Evolutionary conservation across 192 early-diverging fungal species (phyloP).

Genomic region (Linnemannia hyalina): DNA sequence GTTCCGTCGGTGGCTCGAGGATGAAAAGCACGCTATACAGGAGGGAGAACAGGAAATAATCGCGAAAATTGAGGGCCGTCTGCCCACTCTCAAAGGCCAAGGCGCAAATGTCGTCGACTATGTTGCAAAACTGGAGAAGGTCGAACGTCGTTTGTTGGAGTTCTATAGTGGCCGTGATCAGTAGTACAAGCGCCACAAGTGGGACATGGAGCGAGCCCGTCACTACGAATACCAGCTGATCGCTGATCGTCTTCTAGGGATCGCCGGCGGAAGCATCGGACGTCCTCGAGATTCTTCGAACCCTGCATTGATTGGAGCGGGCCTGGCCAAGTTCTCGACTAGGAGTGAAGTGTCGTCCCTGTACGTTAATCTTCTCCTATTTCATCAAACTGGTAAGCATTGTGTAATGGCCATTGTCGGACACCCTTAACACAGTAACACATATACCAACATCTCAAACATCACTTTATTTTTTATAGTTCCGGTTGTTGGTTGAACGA

Average conservation of each 20-base stretch:
- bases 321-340: no score
- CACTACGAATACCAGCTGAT: slow-evolving; percentile 25
- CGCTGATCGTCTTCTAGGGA: slow-evolving; percentile 9
- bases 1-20: slow-evolving; percentile 20
- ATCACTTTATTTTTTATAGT: no score
- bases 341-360: background rate
- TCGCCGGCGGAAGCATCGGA: slow-evolving; percentile 11
- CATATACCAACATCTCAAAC: no score
- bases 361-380: background rate
- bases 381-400: no score
- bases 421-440: no score
- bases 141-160: background rate
- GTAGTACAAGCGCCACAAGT: slow-evolving; percentile 7
- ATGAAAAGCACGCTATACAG: background rate
- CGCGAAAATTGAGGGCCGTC: slow-evolving; percentile 12
- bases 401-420: no score
- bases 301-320: no score
- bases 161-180: slow-evolving; percentile 16
- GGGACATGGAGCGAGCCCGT: background rate
- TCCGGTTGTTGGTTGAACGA: no score
- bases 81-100: slow-evolving; percentile 24
- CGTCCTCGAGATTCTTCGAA: background rate
- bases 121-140: background rate
- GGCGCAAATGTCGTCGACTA: slow-evolving; percentile 4
- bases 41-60: background rate